These are phyloP conservation scores for Dictyostelium capitatum DNA, from an alignment of 78 protist species.

Conservation along the genomic window DNA sequence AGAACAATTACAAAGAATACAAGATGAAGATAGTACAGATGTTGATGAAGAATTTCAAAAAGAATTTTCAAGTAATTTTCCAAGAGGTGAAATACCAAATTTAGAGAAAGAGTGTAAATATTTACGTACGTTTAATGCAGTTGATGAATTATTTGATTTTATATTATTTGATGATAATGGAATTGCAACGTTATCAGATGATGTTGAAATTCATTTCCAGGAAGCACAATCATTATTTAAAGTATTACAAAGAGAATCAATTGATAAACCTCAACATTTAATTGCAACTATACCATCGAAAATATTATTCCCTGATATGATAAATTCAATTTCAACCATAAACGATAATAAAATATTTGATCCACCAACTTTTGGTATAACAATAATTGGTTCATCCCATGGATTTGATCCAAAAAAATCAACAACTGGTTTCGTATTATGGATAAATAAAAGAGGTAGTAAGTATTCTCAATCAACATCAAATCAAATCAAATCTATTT, in stretches of 20 bases:
- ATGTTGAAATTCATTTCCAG: conserved; percentile 46
- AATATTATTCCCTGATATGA: conserved; percentile 57
- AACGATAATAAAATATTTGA: conserved; percentile 62
- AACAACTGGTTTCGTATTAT: conserved; percentile 88
- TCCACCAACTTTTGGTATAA: conserved; percentile 89
- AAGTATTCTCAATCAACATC: conserved; percentile 36
- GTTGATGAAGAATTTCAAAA: conserved; percentile 40
- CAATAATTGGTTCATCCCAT: conserved; percentile 84
- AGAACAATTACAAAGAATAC: not conserved
- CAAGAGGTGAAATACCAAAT: conserved; percentile 59
- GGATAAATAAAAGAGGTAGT: conserved; percentile 87
- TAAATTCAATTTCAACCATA: conserved; percentile 23
- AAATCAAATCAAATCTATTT: too few species aligned
- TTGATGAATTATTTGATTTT: conserved; percentile 74
- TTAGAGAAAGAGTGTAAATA: conserved; percentile 68
- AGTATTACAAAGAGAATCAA: not conserved
- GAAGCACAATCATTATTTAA: conserved; percentile 28
- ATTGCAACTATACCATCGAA: conserved; percentile 37
- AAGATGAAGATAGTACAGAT: not conserved
- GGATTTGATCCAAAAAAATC: conserved; percentile 86
- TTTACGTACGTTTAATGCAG: conserved; percentile 52
- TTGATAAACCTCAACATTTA: not conserved
- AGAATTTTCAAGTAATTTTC: conserved; percentile 32
- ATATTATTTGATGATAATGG: conserved; percentile 65
- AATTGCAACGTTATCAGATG: conserved; percentile 39